A percentile compares a stretch with the other conserved stretches of the same genome.
Conservation (phyloP, 805 yeast genomes). For the Ogataea allantospora region DNA sequence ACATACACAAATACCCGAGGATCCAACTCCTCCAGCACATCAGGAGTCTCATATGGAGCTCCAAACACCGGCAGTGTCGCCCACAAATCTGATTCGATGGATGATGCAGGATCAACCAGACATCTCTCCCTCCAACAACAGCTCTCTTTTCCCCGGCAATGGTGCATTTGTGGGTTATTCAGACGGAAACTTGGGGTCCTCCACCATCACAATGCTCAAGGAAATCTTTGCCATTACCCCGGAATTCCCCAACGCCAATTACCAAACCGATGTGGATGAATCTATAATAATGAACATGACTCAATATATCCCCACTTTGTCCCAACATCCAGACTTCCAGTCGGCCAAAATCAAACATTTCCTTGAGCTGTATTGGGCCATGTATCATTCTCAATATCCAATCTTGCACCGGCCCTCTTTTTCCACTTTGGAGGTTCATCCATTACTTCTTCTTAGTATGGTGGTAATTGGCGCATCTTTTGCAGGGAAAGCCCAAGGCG, state of each 20-base stretch:
- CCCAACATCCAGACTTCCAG: conserved; percentile 22
- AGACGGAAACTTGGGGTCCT: conserved; percentile 21
- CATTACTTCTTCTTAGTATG: conserved; percentile 53
- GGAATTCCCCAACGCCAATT: conserved; percentile 24
- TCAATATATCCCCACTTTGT: conserved; percentile 20
- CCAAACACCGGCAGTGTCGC: conserved; percentile 7
- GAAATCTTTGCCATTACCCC: conserved; percentile 26
- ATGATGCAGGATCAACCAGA: conserved; percentile 16
- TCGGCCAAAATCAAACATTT: conserved; percentile 20
- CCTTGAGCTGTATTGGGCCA: conserved; percentile 46
- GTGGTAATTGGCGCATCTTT: conserved; percentile 51
- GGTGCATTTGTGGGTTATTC: conserved; percentile 20
- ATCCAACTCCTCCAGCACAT: background rate
- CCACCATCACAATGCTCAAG: conserved; percentile 21
- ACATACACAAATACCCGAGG: conserved; percentile 21
- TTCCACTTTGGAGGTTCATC: conserved; percentile 48
- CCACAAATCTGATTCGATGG: conserved; percentile 21
- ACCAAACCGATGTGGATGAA: conserved; percentile 22
- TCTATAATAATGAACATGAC: conserved; percentile 17
- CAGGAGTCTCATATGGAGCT: background rate
- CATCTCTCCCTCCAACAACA: conserved; percentile 12
- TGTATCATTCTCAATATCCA: conserved; percentile 55
- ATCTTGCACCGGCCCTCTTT: conserved; percentile 49
- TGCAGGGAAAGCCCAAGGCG: conserved; percentile 8
- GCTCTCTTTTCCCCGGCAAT: conserved; percentile 11